phyloP scores from a whole-genome alignment of 1,139 yeast genomes.

The Pichia inconspicua region DNA sequence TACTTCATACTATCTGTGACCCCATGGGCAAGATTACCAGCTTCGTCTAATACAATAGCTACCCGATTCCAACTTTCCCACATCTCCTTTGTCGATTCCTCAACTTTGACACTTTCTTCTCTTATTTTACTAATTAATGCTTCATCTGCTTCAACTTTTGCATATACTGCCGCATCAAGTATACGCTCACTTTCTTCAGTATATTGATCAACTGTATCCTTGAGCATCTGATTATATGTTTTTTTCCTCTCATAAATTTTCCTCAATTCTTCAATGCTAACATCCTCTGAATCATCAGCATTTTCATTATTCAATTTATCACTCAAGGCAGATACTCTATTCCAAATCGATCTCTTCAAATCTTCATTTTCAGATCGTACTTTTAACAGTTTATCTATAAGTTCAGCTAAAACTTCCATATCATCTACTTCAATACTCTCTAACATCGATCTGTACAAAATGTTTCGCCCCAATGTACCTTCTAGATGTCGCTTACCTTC shows the following conservation, averaged over 20 bases:
- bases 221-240: constrained; percentile 19
- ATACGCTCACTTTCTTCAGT: constrained; percentile 18
- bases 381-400: constrained; percentile 19
- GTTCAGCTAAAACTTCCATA: constrained; percentile 15
- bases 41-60: constrained; percentile 1
- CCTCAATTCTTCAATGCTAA: neutral
- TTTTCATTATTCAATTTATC: neutral
- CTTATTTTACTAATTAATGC: neutral
- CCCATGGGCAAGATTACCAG: neutral
- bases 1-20: neutral
- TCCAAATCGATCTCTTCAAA: constrained; percentile 23
- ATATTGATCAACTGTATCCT: constrained; percentile 18
- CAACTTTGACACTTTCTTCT: constrained; percentile 1
- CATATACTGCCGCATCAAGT: constrained; percentile 13
- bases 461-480: neutral
- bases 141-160: constrained; percentile 1
- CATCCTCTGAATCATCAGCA: neutral
- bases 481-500: neutral
- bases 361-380: constrained; percentile 17
- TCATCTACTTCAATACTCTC: constrained; percentile 19
- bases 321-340: constrained; percentile 15
- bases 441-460: constrained; percentile 6
- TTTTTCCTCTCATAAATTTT: constrained; percentile 11
- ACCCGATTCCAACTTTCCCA: constrained; percentile 9
- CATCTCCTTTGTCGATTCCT: constrained; percentile 6